Evolutionary conservation across 257 asterid species (phyloP), one percentile per base, ranked within the genome.

Genomic region (Nemophila menziesii): DNA sequence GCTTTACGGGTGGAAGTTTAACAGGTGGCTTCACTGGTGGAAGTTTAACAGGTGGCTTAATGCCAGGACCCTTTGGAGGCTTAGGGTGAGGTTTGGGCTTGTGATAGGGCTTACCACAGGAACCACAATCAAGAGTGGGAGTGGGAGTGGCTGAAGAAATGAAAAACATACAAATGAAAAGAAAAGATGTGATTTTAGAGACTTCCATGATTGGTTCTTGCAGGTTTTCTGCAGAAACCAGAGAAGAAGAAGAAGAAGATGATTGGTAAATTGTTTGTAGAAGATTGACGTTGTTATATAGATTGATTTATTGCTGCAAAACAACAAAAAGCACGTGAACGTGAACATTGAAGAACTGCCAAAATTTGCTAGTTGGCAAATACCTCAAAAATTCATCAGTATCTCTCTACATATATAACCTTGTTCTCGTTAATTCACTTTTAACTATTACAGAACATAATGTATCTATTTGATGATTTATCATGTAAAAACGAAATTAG

Each of bases 151-250:
- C 48, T 52, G 79, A 56, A n/a, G n/a, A n/a, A 49, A 72, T 13
- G 48, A 71, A 55, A 57, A 73, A 61, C 52, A 69, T 49, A 52
- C 74, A 76, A 39, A 78, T 58, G 57, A 82, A 64, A 34, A 83
- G 68, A 48, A 83, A 52, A 51, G 73, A 44, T 0, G 70, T 38
- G 38, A 63, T 19, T 58, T 58, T 73, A 52, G 68, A 71, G 56
- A 64, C 57, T 43, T 61, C 78, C 90, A 77, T 80, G 17, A 39
- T 58, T 33, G 37, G 15, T 24, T n/a, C n/a, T n/a, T n/a, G n/a
- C n/a, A n/a, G n/a, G n/a, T 22, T 22, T 29, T 29, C 33, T 29
- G 36, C 36, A 29, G 36, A 29, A 29, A 29, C 33, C 33, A 26
- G 33, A 26, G 61, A 22, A 20, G 41, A 41, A n/a, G 40, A 43